Evolutionary conservation across 2,329 filamentous ascomycete genomes (phyloP), one percentile per base, ranked within the genome.

Genomic region (Talaromyces piceae): DNA sequence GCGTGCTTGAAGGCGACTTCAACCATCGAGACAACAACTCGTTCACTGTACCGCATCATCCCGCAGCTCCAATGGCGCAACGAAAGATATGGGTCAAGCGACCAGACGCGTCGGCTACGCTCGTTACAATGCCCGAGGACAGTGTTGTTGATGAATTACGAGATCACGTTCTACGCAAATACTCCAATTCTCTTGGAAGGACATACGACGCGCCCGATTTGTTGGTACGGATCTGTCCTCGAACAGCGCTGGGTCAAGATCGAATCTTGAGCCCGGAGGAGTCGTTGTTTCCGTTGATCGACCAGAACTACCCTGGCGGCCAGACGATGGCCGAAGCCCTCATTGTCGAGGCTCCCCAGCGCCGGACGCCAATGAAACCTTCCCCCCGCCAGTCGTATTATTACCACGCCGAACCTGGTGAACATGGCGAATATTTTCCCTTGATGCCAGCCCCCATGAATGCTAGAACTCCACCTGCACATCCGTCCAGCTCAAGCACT

Each of bases 61-160:
- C 30, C 45, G 50, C 57, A 50, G 54, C 56, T 48, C 43, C 58
- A 48, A 72, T 70, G 68, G 59, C 68, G 52, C 61, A 63, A 48
- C 69, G 88, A 66, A 96, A 95, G 77, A 84, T 97, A 61, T 98
- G 93, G 93, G 91, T 97, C 65, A 93, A 87, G 75, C 81, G 91
- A 62, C 87, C 87, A 18, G 80, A 85, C 57, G 87, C 84, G 53
- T 96, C 91, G 51, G 83, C 91, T 33, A 98, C 93, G 12, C 77
- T 93, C 62, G 86, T 98, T 50, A 83, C 86, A 54, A 87, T 95
- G 61, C 79, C 82, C 59, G 87, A 95, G 62, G 89, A 94, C 61
- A 90, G 95, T 64, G 73, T 97, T 60, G 91, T 97, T 52, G 93
- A 98, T 68, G 91, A 96, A 70, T 85, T 95, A 55, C 86, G 91